Percentiles rank a stretch among this genome's conserved stretches.
phyloP scores from a whole-genome alignment of 2,329 filamentous ascomycete genomes.

The Amphichorda felina region DNA sequence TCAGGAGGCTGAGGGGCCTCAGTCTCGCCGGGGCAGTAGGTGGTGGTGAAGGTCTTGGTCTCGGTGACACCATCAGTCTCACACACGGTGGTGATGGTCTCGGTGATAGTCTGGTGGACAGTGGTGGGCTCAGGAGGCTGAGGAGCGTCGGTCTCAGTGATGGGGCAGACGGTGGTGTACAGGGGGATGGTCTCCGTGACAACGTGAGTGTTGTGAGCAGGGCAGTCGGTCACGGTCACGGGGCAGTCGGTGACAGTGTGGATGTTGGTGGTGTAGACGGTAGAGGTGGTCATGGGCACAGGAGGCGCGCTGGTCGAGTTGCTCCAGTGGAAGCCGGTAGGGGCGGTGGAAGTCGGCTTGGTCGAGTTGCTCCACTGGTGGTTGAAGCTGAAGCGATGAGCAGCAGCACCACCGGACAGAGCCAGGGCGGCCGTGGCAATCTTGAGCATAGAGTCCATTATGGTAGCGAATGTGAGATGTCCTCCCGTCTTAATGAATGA shows the following conservation, averaged over 20 bases:
- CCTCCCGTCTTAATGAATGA: neutral
- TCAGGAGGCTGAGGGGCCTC: neutral
- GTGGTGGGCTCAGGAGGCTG: conserved; percentile 2
- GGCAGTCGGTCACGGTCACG: conserved; percentile 47
- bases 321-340: no score
- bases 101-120: conserved; percentile 3
- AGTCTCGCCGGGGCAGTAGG: neutral
- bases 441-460: conserved; percentile 1
- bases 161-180: conserved; percentile 22
- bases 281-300: conserved; percentile 14
- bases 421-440: conserved; percentile 5
- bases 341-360: conserved; percentile 1
- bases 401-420: conserved; percentile 3
- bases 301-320: neutral
- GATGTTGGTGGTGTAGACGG: conserved; percentile 40
- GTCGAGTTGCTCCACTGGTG: conserved; percentile 3
- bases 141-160: conserved; percentile 4
- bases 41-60: conserved; percentile 2
- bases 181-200: conserved; percentile 12
- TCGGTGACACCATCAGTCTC: neutral
- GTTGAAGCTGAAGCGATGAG: conserved; percentile 2
- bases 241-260: conserved; percentile 46
- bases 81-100: neutral
- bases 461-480: conserved; percentile 1
- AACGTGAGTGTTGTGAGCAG: conserved; percentile 8